Evolutionary conservation across 345 rosid genomes (phyloP), one percentile per base, ranked within the genome.

Genomic region (Rhodomyrtus tomentosa): DNA sequence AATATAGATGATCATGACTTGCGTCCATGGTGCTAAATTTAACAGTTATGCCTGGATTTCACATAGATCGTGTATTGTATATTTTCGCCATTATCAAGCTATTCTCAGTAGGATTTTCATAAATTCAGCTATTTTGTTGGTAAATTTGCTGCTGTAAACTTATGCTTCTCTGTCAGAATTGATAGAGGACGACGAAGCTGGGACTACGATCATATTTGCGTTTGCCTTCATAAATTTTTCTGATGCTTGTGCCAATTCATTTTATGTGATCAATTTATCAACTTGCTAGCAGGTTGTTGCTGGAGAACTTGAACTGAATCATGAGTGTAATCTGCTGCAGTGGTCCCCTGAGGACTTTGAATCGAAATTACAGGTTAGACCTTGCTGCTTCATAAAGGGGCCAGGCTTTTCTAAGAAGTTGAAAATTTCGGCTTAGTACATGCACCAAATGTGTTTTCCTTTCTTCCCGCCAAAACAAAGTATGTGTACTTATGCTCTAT

Each of bases 311-410:
- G 99, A 95, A 90, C 89, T 93, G 85, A 95, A 93, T 87, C 94
- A 95, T 56, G 99, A 95, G 89, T 95, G 93, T 88, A 95, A 93
- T 83, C 87, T 92, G 89, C 86, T 97, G 94, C 94, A 93, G 86
- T 97, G 99, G 99, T 97, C 99, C 50, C 96, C 99, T 3, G 99
- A 95, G 90, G 98, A 97, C 89, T 97, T 97, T 29, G 98, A 95
- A 88, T 93, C 99, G 86, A 97, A 95, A 88, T 91, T 97, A 86
- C 99, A 97, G 93, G 99, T 95, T 79, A 62, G 87, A 40, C 48
- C 81, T 25, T 80, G 22, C 48, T 29, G 32, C 82, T 54, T 55
- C 25, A 36, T 68, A 36, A 68, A 68, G 79, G 1, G 45, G 45
- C 58, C 27, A 68, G 10, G 13, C 79, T 36, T 68, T 68, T 68